Base-by-base conservation (phyloP, 768 basidiomycete genomes). In the Podaxis rugospora region DNA sequence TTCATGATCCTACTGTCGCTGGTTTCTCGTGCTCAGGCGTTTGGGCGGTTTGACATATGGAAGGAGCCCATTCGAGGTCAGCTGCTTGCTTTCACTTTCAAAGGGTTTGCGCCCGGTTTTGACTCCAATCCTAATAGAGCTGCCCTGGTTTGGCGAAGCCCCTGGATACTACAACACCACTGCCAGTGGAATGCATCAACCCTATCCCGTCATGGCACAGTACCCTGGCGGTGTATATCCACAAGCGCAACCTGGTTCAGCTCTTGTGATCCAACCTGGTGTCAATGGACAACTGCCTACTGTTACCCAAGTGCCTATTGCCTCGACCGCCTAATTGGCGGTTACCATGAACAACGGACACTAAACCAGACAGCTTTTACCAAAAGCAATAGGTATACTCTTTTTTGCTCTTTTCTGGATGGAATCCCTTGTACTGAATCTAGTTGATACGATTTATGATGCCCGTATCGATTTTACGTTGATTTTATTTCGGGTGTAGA, bases 91-190 rank as follows among this genome's bases (percentile, higher is more conserved):
- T 23, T 18, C 57, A 14, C 14, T 37, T 46, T 42, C 14, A 39
- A 14, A 57, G 35, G 28, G n/a, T 47, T 25, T 58, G 16, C 36
- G 40, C 42, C 21, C 52, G 27, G 25, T n/a, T 35, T 50, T 47
- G 39, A 58, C 10, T 25, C 21, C 28, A 46, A 44, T 54, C 32
- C 13, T 18, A 51, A 21, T 71, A 76, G 88, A 91, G 65, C 78
- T 92, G 9, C 87, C 86, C 1, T 92, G 90, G 90, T 92, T 87
- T 66, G 84, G 84, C 51, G 85, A 92, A 76, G 75, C 76, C 65
- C 88, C 88, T 23, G 87, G 86, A 40, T 87, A 84, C 67, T 82
- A 81, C 60, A 80, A 81, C 54, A 76, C 75, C 1, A 67, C 69
- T 35, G 72, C 68, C 49, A 66, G 54, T 51, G 70, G 64, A 67